Percentiles rank a stretch among this genome's conserved stretches.
phyloP scores from a whole-genome alignment of 2,329 filamentous ascomycete genomes.

The Incumbomyces lentus region DNA sequence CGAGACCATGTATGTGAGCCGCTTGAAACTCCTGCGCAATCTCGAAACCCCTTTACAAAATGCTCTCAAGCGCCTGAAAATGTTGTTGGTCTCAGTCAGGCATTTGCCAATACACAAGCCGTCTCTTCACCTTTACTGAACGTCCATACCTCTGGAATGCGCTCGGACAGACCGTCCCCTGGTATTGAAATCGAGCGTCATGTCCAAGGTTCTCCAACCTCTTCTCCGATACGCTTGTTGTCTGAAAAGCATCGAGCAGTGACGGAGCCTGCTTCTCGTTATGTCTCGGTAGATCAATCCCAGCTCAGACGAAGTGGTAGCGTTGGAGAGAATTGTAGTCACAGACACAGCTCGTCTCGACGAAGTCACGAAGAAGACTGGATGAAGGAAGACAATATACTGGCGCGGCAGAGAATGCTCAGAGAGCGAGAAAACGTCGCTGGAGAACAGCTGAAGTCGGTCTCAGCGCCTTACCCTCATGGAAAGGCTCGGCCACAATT shows the following conservation, averaged over 20 bases:
- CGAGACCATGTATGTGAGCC: slow-evolving; percentile 23
- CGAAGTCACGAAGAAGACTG: slow-evolving; percentile 1
- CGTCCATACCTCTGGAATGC: slow-evolving; percentile 26
- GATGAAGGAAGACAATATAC: not conserved
- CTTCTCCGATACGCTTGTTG: slow-evolving; percentile 31
- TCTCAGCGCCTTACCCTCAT: too few species aligned
- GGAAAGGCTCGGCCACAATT: too few species aligned
- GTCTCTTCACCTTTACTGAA: slow-evolving; percentile 36
- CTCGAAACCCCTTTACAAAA: slow-evolving; percentile 33
- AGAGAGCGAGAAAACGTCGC: slow-evolving; percentile 7
- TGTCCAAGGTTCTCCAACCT: slow-evolving; percentile 23
- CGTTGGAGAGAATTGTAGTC: slow-evolving; percentile 19
- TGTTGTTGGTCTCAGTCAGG: slow-evolving; percentile 37
- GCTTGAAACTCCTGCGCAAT: slow-evolving; percentile 30
- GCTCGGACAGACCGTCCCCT: slow-evolving; percentile 41
- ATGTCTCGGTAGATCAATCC: slow-evolving; percentile 35
- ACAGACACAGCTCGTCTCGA: slow-evolving; percentile 17
- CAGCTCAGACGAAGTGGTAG: not conserved
- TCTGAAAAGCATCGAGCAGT: slow-evolving; percentile 27
- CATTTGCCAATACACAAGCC: slow-evolving; percentile 39
- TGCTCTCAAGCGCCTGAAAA: slow-evolving; percentile 26
- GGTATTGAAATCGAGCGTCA: slow-evolving; percentile 34
- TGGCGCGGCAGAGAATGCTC: slow-evolving; percentile 8
- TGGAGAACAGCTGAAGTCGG: slow-evolving; percentile 3
- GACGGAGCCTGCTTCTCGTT: slow-evolving; percentile 33